phyloP scores from a whole-genome alignment of 345 rosid genomes.

The Limnanthes douglasii region DNA sequence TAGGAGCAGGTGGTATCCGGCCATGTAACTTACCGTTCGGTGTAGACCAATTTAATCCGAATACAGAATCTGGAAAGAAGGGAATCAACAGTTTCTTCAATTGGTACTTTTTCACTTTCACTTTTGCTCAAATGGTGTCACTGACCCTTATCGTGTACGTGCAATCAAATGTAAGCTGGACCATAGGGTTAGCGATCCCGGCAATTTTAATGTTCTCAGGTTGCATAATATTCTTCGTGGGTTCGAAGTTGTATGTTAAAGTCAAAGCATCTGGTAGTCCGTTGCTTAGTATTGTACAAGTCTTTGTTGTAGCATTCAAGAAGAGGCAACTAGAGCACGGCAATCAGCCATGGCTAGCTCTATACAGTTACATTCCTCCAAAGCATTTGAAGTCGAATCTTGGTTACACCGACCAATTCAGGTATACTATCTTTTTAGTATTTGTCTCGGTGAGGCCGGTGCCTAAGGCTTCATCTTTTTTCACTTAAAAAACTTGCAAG shows the following conservation, averaged over 20 bases:
- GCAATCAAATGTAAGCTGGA: conserved; percentile 72
- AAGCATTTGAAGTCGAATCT: conserved; percentile 11
- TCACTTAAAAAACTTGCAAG: no score
- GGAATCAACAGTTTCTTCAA: conserved; percentile 75
- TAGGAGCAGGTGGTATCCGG: conserved; percentile 66
- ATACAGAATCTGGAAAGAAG: conserved; percentile 50
- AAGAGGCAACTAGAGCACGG: conserved; percentile 32
- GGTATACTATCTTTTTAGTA: conserved; percentile 9
- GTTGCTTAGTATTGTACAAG: conserved; percentile 39
- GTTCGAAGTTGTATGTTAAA: conserved; percentile 50
- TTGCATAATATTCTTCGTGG: conserved; percentile 34
- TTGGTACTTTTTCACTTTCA: conserved; percentile 79
- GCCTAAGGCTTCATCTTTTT: no score
- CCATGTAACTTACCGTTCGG: conserved; percentile 77
- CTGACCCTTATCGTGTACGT: conserved; percentile 53
- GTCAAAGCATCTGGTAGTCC: conserved; percentile 76
- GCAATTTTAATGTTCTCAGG: conserved; percentile 53
- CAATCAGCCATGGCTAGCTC: conserved; percentile 23
- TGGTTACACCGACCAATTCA: conserved; percentile 18
- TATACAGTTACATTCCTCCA: conserved; percentile 15
- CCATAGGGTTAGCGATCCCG: conserved; percentile 57
- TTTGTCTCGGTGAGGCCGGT: no score
- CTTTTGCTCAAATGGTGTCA: conserved; percentile 58
- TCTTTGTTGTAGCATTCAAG: conserved; percentile 32
- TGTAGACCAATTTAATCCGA: conserved; percentile 68